Evolutionary conservation across 1,284 basidiomycete genomes (phyloP).

Genomic region (Uromyces viciae-fabae): DNA sequence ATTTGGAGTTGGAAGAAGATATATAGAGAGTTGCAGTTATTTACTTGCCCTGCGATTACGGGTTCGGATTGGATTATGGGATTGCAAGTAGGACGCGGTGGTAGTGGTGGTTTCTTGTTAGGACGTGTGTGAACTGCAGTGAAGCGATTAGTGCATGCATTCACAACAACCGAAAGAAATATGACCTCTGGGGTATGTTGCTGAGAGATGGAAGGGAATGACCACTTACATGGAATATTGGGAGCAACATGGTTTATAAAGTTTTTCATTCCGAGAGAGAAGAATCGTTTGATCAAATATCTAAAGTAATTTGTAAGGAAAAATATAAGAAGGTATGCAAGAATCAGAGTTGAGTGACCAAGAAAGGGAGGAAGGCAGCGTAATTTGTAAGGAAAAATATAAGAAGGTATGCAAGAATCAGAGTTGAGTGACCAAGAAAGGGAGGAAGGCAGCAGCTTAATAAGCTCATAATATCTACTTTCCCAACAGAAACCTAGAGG

Average conservation of each 20-base stretch:
- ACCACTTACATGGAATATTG: conserved; percentile 22
- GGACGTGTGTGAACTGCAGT: conserved; percentile 33
- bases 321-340: too few species aligned
- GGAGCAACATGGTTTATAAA: conserved; percentile 17
- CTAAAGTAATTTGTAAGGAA: too few species aligned
- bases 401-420: too few species aligned
- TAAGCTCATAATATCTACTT: too few species aligned
- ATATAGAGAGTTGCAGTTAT: not conserved
- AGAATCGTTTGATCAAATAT: not conserved
- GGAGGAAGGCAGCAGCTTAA: too few species aligned
- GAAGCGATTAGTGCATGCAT: not conserved
- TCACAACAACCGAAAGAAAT: too few species aligned
- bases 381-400: too few species aligned
- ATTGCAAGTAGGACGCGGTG: conserved; percentile 12
- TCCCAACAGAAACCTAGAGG: too few species aligned
- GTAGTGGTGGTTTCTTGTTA: conserved; percentile 26
- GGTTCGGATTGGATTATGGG: not conserved
- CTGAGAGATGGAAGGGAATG: not conserved
- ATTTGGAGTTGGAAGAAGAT: not conserved
- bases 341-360: too few species aligned
- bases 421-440: too few species aligned
- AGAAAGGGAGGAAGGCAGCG: too few species aligned
- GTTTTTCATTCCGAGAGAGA: not conserved
- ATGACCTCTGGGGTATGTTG: too few species aligned
- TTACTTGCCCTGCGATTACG: conserved; percentile 32